phyloP scores from a whole-genome alignment of 2,329 filamentous ascomycete genomes.

The Phialocephala subalpina region DNA sequence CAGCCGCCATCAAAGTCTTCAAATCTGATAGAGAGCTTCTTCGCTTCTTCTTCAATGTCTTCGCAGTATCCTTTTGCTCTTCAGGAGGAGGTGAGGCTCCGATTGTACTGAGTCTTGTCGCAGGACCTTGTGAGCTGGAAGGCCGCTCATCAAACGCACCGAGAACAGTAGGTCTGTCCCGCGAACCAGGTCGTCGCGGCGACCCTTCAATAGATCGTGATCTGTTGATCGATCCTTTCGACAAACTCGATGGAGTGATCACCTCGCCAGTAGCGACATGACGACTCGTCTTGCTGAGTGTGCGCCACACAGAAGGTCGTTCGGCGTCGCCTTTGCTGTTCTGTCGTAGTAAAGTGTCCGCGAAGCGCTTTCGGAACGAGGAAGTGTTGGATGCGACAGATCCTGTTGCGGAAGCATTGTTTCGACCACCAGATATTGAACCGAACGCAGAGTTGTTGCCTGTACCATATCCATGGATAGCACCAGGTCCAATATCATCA shows the following conservation, averaged over 20 bases:
- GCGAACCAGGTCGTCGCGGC: slow-evolving; percentile 63
- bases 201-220: slow-evolving; percentile 78
- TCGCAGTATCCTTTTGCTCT: slow-evolving; percentile 51
- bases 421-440: slow-evolving; percentile 39
- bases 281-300: slow-evolving; percentile 82
- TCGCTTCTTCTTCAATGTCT: slow-evolving; percentile 75
- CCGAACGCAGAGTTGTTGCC: slow-evolving; percentile 34
- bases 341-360: slow-evolving; percentile 78
- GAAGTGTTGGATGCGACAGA: slow-evolving; percentile 88
- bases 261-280: slow-evolving; percentile 65
- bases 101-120: slow-evolving; percentile 41
- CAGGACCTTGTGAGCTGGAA: slow-evolving; percentile 59
- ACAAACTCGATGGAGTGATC: slow-evolving; percentile 61
- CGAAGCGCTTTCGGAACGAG: slow-evolving; percentile 84
- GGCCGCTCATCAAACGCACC: slow-evolving; percentile 71
- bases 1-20: slow-evolving; percentile 70
- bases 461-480: slow-evolving; percentile 30
- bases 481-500: slow-evolving; percentile 60
- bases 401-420: slow-evolving; percentile 55
- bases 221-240: slow-evolving; percentile 71
- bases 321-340: slow-evolving; percentile 80
- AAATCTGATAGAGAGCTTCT: slow-evolving; percentile 93
- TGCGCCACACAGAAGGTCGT: slow-evolving; percentile 82
- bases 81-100: slow-evolving; percentile 48
- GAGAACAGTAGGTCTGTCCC: slow-evolving; percentile 66